Conservation (phyloP, 1,284 basidiomycete genomes). For the Neotropicomus parvogracilis region DNA sequence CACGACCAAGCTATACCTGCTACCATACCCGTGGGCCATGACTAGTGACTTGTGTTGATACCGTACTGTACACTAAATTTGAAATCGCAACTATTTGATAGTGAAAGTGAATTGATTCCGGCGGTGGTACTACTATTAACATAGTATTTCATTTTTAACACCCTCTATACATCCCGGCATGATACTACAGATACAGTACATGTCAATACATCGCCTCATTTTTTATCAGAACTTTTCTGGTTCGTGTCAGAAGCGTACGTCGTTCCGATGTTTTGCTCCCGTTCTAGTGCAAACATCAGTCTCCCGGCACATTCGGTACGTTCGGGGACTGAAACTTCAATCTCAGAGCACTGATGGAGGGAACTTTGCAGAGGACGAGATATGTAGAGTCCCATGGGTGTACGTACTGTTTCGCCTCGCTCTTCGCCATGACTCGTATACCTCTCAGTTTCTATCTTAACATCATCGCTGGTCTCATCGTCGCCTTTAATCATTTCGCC, state of each 20-base stretch:
- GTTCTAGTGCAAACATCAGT: no score
- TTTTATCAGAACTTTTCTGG: background rate
- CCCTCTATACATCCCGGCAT: background rate
- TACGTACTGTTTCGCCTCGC: no score
- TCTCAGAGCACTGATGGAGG: background rate
- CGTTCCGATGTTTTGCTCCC: background rate
- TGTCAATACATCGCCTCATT: background rate
- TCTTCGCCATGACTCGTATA: slow-evolving; percentile 13
- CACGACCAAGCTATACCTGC: background rate
- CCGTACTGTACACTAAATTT: no score
- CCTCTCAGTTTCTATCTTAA: slow-evolving; percentile 21
- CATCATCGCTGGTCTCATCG: slow-evolving; percentile 22
- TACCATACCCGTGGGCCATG: no score
- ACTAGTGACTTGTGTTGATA: no score
- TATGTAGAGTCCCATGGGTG: no score
- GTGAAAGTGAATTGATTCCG: no score
- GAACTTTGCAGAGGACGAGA: no score
- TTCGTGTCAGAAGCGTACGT: background rate
- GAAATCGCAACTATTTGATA: no score
- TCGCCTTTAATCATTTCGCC: slow-evolving; percentile 21
- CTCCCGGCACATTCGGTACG: no score
- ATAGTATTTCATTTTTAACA: background rate
- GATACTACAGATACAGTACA: background rate
- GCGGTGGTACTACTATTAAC: no score
- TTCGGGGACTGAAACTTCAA: background rate